Conservation (phyloP, 2,329 filamentous ascomycete species). For the Xylariaceae sp. region DNA sequence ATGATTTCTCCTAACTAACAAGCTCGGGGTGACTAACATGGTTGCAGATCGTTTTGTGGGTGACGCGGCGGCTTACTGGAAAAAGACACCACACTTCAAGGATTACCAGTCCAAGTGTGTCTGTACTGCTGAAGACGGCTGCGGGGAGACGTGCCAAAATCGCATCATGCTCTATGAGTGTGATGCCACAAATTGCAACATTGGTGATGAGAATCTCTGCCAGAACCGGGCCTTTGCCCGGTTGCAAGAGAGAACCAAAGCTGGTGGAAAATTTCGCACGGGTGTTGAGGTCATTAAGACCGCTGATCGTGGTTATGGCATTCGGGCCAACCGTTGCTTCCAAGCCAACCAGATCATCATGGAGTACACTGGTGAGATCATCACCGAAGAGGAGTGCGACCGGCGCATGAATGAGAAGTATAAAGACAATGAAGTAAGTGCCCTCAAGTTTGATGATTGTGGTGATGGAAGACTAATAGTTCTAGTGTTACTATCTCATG, state of each 20-base stretch:
- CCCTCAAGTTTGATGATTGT: constrained; percentile 6
- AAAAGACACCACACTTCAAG: constrained; percentile 68
- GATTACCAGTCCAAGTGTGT: constrained; percentile 73
- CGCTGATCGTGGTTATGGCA: constrained; percentile 78
- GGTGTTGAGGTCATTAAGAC: constrained; percentile 96
- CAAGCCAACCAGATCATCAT: constrained; percentile 91
- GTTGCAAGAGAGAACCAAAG: constrained; percentile 67
- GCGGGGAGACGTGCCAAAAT: constrained; percentile 87
- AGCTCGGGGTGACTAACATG: constrained; percentile 28
- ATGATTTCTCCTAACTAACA: not conserved
- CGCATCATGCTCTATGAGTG: constrained; percentile 97
- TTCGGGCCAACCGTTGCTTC: constrained; percentile 85
- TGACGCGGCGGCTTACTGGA: constrained; percentile 74
- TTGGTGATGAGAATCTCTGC: constrained; percentile 62
- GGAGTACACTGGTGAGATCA: constrained; percentile 96
- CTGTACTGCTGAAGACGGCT: constrained; percentile 72
- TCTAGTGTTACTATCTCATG: constrained; percentile 95
- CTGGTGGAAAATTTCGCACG: constrained; percentile 79
- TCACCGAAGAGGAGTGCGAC: constrained; percentile 90
- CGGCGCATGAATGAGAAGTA: constrained; percentile 89
- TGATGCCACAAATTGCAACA: constrained; percentile 79
- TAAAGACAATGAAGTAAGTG: constrained; percentile 79
- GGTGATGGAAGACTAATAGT: constrained; percentile 8
- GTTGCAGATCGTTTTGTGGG: constrained; percentile 81
- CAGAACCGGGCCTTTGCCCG: constrained; percentile 84